Conservation (phyloP, 1,284 basidiomycete genomes). For the Flammula alnicola region DNA sequence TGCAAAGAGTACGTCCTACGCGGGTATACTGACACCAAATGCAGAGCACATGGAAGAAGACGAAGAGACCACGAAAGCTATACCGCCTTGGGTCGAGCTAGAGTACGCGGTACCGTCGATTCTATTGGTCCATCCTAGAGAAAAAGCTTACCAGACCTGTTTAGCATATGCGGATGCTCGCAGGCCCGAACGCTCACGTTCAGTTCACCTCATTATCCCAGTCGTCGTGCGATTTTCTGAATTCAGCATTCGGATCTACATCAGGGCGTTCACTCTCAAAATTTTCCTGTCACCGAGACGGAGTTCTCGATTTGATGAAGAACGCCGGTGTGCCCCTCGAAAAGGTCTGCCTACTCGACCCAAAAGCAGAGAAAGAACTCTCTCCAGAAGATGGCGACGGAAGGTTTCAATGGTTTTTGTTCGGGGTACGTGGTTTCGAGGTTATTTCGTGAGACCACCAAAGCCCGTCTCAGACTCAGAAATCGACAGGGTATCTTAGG, state of each 20-base stretch:
- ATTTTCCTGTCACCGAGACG: constrained; percentile 61
- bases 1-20: constrained; percentile 1
- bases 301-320: constrained; percentile 72
- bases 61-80: constrained; percentile 68
- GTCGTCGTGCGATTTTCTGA: constrained; percentile 65
- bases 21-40: not conserved
- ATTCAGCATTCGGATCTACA: constrained; percentile 27
- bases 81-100: constrained; percentile 89
- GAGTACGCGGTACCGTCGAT: constrained; percentile 61
- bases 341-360: constrained; percentile 87
- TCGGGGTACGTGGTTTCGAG: constrained; percentile 60
- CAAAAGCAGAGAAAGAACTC: constrained; percentile 74
- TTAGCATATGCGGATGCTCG: constrained; percentile 85
- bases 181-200: constrained; percentile 67
- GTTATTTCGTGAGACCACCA: not conserved
- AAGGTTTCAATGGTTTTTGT: constrained; percentile 84
- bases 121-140: constrained; percentile 1
- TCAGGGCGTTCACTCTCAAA: constrained; percentile 41
- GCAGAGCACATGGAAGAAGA: constrained; percentile 97
- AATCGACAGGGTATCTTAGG: constrained; percentile 63
- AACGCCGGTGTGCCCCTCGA: constrained; percentile 52
- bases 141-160: not conserved
- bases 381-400: constrained; percentile 77
- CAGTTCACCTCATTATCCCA: constrained; percentile 86
- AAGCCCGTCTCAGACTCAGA: not conserved